Base-by-base conservation (phyloP, 306 rosid genomes). In the Bauhinia variegata region DNA sequence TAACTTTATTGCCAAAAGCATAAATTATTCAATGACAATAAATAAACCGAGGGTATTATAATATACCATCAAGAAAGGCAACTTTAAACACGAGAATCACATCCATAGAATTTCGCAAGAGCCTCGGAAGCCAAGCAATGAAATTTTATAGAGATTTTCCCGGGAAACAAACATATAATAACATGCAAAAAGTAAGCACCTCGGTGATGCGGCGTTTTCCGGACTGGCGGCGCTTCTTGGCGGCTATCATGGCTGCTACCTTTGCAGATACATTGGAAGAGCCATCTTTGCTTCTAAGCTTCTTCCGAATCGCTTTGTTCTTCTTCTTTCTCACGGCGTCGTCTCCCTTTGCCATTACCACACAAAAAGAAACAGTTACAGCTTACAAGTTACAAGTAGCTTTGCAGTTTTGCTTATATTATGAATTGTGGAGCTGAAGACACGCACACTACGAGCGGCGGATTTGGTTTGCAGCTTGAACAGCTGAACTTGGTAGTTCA, bases 201-300 rank as follows among this genome's bases (percentile, higher is more conserved):
- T 89, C 88, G 58, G 96, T 89, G 38, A 83, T 38, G 71, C 96
- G 87, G 81, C 98, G 97, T 56, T 81, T 85, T 3, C 98, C 98
- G 34, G 97, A 80, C 69, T 81, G 76, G 60, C 91, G 93, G 83
- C 98, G 96, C 81, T 93, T 93, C 81, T 89, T 93, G 84, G 98
- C 78, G 61, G 97, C 98, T 63, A 90, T 88, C 38, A 86, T 74
- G 75, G 97, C 74, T 46, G 97, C 91, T 0, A 87, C 87, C 67
- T 86, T 88, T 2, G 89, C 81, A 58, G 97, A 86, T 32, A 93
- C 84, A 4, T 86, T 2, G 5, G 87, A n/a, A 23, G 88, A 71
- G 11, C 73, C 82, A 3, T 34, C 53, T 59, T 74, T 55, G 34
- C 72, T 79, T 8, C 86, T 46, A 6, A 86, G 77, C 82, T 82